Conservation (phyloP, 2,329 filamentous ascomycete genomes). For the Fusarium sp. region DNA sequence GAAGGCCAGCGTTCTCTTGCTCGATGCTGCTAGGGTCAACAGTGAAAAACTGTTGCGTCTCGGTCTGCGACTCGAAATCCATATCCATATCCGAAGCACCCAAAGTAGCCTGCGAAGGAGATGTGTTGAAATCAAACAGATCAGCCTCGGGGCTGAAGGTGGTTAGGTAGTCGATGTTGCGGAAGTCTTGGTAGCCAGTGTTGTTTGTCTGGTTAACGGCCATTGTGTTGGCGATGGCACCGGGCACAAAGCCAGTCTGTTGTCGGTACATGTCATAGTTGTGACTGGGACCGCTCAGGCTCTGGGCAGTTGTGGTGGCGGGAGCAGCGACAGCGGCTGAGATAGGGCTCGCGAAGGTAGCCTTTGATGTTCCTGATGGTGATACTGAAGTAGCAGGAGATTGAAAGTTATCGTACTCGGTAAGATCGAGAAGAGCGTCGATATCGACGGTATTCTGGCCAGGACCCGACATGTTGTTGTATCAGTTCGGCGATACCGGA, state of each 20-base stretch:
- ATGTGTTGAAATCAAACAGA: conserved; percentile 78
- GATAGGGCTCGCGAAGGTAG: conserved; percentile 62
- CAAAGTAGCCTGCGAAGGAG: conserved; percentile 68
- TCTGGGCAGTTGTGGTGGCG: conserved; percentile 66
- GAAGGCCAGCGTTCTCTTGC: conserved; percentile 61
- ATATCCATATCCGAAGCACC: conserved; percentile 75
- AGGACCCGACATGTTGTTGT: conserved; percentile 52
- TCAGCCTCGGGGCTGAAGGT: conserved; percentile 71
- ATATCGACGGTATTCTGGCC: conserved; percentile 61
- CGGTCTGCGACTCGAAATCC: conserved; percentile 57
- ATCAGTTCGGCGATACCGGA: conserved; percentile 20
- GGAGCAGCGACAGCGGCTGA: conserved; percentile 65
- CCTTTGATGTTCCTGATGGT: conserved; percentile 63
- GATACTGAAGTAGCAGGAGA: conserved; percentile 66
- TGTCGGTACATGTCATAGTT: conserved; percentile 96
- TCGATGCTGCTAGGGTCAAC: conserved; percentile 81
- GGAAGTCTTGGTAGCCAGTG: conserved; percentile 62
- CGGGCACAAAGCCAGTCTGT: conserved; percentile 90
- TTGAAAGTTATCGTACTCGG: conserved; percentile 72
- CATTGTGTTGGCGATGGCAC: conserved; percentile 82
- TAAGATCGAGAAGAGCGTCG: conserved; percentile 69
- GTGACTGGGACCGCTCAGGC: conserved; percentile 85
- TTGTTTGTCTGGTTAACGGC: conserved; percentile 75
- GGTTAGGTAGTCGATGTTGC: conserved; percentile 62
- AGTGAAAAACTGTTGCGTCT: conserved; percentile 74